A percentile compares a stretch with the other conserved stretches of the same genome.
These are phyloP conservation scores for Russula emetica DNA, from an alignment of 768 basidiomycete species.

Conservation along the genomic window DNA sequence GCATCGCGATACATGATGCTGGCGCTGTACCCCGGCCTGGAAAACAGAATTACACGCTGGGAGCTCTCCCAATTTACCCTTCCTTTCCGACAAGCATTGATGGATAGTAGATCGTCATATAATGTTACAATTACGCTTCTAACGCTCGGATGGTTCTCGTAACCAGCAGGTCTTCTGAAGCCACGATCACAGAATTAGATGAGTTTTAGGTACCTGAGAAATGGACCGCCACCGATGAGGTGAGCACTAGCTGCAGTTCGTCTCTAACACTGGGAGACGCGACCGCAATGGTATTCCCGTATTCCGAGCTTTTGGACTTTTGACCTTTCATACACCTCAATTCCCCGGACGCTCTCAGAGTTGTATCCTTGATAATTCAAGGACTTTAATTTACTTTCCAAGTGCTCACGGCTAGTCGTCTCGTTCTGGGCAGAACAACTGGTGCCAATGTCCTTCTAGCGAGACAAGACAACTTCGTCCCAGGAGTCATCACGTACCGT, in stretches of 20 bases:
- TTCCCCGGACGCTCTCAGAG: neutral
- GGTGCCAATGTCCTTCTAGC: neutral
- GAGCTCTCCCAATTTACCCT: too few species aligned
- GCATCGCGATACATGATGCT: too few species aligned
- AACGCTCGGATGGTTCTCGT: too few species aligned
- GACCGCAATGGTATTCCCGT: neutral
- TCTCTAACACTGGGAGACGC: neutral
- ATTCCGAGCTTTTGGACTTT: neutral
- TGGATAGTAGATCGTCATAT: too few species aligned
- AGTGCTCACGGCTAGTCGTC: neutral
- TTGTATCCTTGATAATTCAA: neutral
- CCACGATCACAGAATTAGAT: neutral
- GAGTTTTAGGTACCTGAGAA: neutral
- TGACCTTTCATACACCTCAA: neutral
- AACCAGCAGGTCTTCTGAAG: too few species aligned
- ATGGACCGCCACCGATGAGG: neutral
- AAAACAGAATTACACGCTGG: too few species aligned
- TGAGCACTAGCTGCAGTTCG: neutral
- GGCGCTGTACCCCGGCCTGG: too few species aligned
- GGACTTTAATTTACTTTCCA: neutral
- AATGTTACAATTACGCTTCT: too few species aligned
- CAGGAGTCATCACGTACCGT: neutral
- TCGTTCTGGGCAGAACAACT: neutral
- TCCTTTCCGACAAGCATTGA: too few species aligned
- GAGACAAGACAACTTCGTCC: neutral